phyloP scores from a whole-genome alignment of 192 early-diverging fungal species.

The Entomortierella beljakovae region DNA sequence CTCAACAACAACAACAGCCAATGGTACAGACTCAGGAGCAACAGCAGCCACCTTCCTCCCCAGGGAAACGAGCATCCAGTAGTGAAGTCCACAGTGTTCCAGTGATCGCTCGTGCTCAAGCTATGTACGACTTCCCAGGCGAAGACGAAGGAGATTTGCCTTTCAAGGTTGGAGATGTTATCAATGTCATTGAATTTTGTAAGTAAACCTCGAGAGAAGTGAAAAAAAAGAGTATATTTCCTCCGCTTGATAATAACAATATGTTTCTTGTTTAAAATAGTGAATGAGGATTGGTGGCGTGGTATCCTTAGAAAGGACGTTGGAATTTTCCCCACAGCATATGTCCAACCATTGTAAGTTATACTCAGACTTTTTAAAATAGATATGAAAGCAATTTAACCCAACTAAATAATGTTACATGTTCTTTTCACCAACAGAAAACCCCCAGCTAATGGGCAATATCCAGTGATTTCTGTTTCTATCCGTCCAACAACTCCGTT shows the following conservation, averaged over 20 bases:
- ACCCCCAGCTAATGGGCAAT: slow-evolving; percentile 22
- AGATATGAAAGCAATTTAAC: background rate
- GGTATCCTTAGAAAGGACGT: slow-evolving; percentile 42
- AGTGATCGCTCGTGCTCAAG: slow-evolving; percentile 52
- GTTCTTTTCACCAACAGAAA: slow-evolving; percentile 11
- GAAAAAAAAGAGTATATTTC: background rate
- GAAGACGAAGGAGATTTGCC: slow-evolving; percentile 48
- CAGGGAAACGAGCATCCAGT: slow-evolving; percentile 11
- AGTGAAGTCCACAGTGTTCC: slow-evolving; percentile 30
- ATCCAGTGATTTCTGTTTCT: slow-evolving; percentile 33
- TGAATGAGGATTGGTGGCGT: slow-evolving; percentile 53
- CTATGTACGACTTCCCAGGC: slow-evolving; percentile 51
- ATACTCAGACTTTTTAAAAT: background rate
- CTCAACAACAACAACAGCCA: slow-evolving; percentile 30
- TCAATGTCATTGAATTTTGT: slow-evolving; percentile 48
- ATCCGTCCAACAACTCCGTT: slow-evolving; percentile 29
- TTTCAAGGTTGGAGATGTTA: slow-evolving; percentile 54
- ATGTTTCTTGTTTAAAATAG: slow-evolving; percentile 3
- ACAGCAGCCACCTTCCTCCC: slow-evolving; percentile 23
- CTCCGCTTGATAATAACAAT: too few relatives aligned
- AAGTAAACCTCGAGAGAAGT: slow-evolving; percentile 10
- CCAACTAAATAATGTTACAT: background rate
- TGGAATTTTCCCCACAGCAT: slow-evolving; percentile 50
- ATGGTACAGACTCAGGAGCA: slow-evolving; percentile 23
- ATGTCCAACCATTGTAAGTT: slow-evolving; percentile 42